phyloP scores from a whole-genome alignment of 73 alveolate genomes.

The Uronychia setigera region DNA sequence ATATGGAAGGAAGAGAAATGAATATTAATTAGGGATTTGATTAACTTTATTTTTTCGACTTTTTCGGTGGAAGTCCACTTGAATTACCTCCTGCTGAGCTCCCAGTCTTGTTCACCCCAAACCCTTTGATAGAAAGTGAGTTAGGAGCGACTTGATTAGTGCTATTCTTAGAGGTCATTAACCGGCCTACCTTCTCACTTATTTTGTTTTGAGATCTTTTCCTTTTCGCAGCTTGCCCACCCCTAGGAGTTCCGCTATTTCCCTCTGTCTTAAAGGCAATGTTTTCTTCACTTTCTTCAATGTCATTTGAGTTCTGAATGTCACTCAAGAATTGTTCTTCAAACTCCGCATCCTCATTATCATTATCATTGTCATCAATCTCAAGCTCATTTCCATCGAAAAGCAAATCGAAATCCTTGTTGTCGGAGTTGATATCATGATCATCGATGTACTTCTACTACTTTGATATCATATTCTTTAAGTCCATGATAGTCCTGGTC shows the following conservation, averaged over 20 bases:
- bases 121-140: background rate
- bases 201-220: background rate
- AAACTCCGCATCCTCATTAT: background rate
- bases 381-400: background rate
- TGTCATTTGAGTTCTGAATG: background rate
- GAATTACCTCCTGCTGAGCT: too few species aligned
- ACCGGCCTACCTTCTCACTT: background rate
- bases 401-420: constrained; percentile 1
- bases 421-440: constrained; percentile 21
- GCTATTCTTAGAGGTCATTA: background rate
- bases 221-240: background rate
- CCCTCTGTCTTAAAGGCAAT: background rate
- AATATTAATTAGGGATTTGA: too few species aligned
- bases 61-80: too few species aligned
- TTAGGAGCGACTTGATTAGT: background rate
- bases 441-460: constrained; percentile 45
- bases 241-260: background rate
- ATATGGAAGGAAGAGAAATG: too few species aligned
- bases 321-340: background rate
- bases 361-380: background rate
- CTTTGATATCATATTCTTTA: constrained; percentile 41
- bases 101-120: too few species aligned
- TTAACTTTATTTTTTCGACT: too few species aligned
- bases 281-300: background rate
- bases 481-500: constrained; percentile 76